A percentile compares a stretch with the other conserved stretches of the same genome.
phyloP scores from a whole-genome alignment of 2,329 filamentous ascomycete genomes.

The Akanthomyces uredinophilus region DNA sequence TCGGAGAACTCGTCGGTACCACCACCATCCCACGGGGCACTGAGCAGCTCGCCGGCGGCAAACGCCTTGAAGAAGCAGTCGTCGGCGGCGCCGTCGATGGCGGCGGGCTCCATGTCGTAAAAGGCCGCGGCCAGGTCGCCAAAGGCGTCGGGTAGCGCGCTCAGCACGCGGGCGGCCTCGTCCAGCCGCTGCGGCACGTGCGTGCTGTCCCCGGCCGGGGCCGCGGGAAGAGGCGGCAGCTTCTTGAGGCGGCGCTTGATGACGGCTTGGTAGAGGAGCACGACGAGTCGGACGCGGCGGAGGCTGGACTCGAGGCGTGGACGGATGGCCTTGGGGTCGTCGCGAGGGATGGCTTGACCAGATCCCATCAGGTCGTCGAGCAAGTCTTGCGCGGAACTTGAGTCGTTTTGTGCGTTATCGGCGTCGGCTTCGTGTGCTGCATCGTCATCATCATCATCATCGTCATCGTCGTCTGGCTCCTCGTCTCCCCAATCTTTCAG shows the following conservation, averaged over 20 bases:
- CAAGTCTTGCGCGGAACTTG: conserved; percentile 46
- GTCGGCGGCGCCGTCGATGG: conserved; percentile 55
- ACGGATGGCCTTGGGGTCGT: conserved; percentile 59
- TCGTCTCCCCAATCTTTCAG: conserved; percentile 84
- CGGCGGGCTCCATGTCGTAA: conserved; percentile 59
- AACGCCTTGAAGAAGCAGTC: conserved; percentile 57
- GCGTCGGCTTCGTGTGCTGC: conserved; percentile 40
- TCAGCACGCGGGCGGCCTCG: conserved; percentile 50
- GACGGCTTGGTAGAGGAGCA: conserved; percentile 64
- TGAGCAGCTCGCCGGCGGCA: conserved; percentile 49
- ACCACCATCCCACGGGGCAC: conserved; percentile 54
- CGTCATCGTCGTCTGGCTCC: conserved; percentile 55
- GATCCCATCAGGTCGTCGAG: conserved; percentile 65
- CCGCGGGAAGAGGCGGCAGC: conserved; percentile 40
- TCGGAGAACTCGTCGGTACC: conserved; percentile 66
- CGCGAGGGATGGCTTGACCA: conserved; percentile 54
- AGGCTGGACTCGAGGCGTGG: conserved; percentile 60
- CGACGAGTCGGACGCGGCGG: conserved; percentile 61
- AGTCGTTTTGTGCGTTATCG: conserved; percentile 25
- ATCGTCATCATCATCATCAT: conserved; percentile 42
- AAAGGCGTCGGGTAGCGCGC: conserved; percentile 59
- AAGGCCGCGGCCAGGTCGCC: conserved; percentile 68
- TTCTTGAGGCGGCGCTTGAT: conserved; percentile 64
- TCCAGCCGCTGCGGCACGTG: conserved; percentile 45
- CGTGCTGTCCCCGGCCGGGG: conserved; percentile 24